Base-by-base conservation (phyloP, 495 filamentous ascomycete genomes). In the Aspergillus funiculosus region DNA sequence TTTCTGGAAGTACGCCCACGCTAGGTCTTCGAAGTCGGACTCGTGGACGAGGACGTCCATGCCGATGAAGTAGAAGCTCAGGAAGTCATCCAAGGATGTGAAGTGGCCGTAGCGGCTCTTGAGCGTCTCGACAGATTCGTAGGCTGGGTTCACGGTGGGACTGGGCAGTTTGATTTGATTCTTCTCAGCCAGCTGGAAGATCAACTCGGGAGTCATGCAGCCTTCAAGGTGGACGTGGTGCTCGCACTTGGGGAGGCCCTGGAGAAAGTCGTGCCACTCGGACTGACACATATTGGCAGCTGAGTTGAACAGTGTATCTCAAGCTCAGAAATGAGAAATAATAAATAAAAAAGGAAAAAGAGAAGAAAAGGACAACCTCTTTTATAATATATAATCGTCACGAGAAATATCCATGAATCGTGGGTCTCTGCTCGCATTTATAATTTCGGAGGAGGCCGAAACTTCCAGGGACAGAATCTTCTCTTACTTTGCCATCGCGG, bases 141-240 rank as follows among this genome's bases (percentile, higher is more conserved):
- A 87, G 26, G 78, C 76, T 37, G 75, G 64, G 54, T 85, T 77
- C 25, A 63, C 56, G 15, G 52, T 32, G 24, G 63, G 50, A 5
- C 51, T 38, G 20, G 85, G 83, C 11, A 89, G 73, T 2, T 67
- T 17, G 39, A 89, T 73, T 11, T 63, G 59, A 67, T 89, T 86
- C 48, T 72, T 74, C 9, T 61, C 55, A 1, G 85, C 82, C 24
- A 90, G 78, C 14, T 67, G 45, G 69, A 89, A 89, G 51, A 88
- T 80, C 14, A 86, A 68, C 30, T 71, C 61, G 10, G 84, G 82
- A 17, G 77, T 76, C 17, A 89, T 70, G 13, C 81, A 79, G 38
- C 85, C 85, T 58, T 87, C 84, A 4, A 89, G 70, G 53, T 89
- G 86, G 40, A 89, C 75, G 59, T 92, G 85, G 58, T 88, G 86